Conservation (phyloP, 2,329 filamentous ascomycete genomes). For the Myriosclerotinia scirpicola region DNA sequence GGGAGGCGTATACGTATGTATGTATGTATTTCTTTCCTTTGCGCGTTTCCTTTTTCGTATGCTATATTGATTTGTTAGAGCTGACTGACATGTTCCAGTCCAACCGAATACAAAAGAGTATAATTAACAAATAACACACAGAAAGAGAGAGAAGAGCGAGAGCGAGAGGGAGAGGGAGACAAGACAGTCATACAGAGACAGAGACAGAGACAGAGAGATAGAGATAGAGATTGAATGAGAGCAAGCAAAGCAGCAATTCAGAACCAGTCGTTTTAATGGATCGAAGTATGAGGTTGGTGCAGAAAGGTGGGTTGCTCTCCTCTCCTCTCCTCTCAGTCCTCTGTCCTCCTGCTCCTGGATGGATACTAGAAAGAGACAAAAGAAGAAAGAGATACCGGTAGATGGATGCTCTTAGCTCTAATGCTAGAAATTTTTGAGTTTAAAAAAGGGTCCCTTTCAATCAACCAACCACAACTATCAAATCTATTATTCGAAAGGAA, state of each 20-base stretch:
- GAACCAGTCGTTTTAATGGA: slow-evolving; percentile 14
- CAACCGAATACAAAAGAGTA: neutral
- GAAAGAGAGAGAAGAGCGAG: neutral
- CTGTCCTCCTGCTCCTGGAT: no score
- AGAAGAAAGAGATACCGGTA: no score
- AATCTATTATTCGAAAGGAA: neutral
- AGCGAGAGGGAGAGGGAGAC: no score
- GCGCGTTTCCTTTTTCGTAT: slow-evolving; percentile 1
- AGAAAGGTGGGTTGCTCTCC: neutral
- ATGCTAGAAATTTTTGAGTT: neutral
- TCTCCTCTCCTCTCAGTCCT: no score
- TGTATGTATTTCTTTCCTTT: neutral
- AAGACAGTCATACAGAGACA: no score
- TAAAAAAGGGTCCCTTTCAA: neutral
- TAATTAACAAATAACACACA: neutral
- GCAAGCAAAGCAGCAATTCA: neutral
- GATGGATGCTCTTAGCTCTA: neutral
- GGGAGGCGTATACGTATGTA: neutral
- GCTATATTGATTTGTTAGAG: slow-evolving; percentile 6
- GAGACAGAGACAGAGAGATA: no score
- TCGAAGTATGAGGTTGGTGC: slow-evolving; percentile 1
- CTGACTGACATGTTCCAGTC: neutral
- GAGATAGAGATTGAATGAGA: neutral
- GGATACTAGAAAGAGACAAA: no score
- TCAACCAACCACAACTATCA: neutral